These are phyloP conservation scores for Saccharomyces hybrid DNA, from an alignment of 1,139 yeast genomes.

Conservation along the genomic window DNA sequence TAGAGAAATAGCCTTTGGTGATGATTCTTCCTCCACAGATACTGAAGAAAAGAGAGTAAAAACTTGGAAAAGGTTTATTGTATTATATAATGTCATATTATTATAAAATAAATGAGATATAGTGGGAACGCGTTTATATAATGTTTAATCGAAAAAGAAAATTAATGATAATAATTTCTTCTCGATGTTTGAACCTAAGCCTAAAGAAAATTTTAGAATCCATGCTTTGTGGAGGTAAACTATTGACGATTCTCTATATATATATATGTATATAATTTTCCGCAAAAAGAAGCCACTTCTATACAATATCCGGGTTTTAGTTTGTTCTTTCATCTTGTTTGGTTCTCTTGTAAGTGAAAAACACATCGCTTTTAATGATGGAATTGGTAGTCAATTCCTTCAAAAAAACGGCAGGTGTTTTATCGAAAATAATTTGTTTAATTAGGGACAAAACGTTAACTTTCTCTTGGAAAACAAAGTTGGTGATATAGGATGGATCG, in stretches of 20 bases:
- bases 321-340: constrained; percentile 3
- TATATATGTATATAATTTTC: background rate
- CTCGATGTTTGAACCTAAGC: background rate
- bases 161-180: background rate
- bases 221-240: background rate
- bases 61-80: background rate
- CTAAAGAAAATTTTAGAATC: background rate
- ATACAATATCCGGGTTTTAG: background rate
- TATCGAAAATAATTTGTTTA: constrained; percentile 9
- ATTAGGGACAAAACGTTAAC: constrained; percentile 12
- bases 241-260: background rate
- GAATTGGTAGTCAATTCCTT: constrained; percentile 16
- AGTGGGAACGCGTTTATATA: background rate
- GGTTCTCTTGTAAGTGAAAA: constrained; percentile 33
- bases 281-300: background rate
- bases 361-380: constrained; percentile 21
- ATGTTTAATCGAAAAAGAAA: background rate
- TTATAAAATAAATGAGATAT: background rate
- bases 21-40: constrained; percentile 2
- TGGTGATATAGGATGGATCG: constrained; percentile 21
- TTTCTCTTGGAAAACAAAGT: constrained; percentile 12
- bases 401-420: constrained; percentile 3
- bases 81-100: constrained; percentile 1
- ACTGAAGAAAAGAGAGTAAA: background rate
- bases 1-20: constrained; percentile 58